Evolutionary conservation across 2,329 filamentous ascomycete species (phyloP).

Genomic region (Apiospora pterosperma): DNA sequence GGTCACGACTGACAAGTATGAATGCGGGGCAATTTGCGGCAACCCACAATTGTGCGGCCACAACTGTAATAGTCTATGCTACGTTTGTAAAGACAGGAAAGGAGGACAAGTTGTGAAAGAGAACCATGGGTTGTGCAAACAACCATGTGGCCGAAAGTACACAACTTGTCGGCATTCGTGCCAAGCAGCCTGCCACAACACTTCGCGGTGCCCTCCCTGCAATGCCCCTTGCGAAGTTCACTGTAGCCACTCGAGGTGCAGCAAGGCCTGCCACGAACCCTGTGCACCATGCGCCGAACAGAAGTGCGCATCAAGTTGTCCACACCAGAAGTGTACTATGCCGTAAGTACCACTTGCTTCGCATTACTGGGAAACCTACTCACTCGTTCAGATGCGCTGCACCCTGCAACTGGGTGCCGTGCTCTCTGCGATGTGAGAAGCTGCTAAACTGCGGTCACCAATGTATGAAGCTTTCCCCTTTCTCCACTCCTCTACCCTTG

Average conservation of each 20-base stretch:
- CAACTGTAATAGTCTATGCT: constrained; percentile 47
- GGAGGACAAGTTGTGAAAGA: constrained; percentile 22
- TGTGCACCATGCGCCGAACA: constrained; percentile 58
- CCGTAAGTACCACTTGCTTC: constrained; percentile 15
- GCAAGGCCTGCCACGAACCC: constrained; percentile 53
- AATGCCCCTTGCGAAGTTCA: constrained; percentile 46
- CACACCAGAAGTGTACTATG: constrained; percentile 44
- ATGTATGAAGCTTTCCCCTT: too few relatives aligned
- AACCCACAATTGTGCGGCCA: constrained; percentile 54
- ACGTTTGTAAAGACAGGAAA: constrained; percentile 39
- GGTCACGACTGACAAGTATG: constrained; percentile 35
- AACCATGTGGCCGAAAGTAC: constrained; percentile 47
- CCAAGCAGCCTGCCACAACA: constrained; percentile 49
- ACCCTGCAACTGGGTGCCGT: constrained; percentile 66
- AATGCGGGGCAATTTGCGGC: constrained; percentile 47
- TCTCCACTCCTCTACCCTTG: too few relatives aligned
- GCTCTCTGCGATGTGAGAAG: constrained; percentile 54
- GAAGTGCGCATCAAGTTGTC: constrained; percentile 51
- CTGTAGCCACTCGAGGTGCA: constrained; percentile 56
- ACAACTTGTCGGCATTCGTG: constrained; percentile 57
- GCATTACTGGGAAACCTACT: background rate
- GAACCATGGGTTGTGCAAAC: constrained; percentile 46
- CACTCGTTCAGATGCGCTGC: constrained; percentile 50
- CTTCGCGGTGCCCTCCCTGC: constrained; percentile 44
- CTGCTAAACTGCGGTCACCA: constrained; percentile 57